These are phyloP conservation scores for Eremothecium cymbalariae DNA, from an alignment of 1,139 yeast genomes.

Conservation along the genomic window DNA sequence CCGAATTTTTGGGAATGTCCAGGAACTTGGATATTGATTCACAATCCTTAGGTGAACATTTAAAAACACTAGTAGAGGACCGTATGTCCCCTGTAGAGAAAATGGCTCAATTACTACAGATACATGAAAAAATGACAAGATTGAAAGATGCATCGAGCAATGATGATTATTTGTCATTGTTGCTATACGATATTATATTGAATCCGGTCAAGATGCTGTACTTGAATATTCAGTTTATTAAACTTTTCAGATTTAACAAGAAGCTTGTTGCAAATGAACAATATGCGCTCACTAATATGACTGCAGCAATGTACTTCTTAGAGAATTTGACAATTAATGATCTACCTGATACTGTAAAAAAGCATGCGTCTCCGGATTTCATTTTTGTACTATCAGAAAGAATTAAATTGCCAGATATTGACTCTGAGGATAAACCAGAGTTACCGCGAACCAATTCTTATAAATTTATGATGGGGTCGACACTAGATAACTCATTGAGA, in stretches of 20 bases:
- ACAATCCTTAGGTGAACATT: slow-evolving; percentile 12
- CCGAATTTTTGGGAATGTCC: slow-evolving; percentile 21
- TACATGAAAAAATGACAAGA: slow-evolving; percentile 26
- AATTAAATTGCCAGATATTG: slow-evolving; percentile 3
- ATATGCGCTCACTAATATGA: slow-evolving; percentile 55
- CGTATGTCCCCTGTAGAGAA: slow-evolving; percentile 29
- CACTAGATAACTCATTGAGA: slow-evolving; percentile 15
- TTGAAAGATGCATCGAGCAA: slow-evolving; percentile 17
- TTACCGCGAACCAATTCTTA: slow-evolving; percentile 11
- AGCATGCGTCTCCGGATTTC: slow-evolving; percentile 15
- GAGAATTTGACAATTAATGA: slow-evolving; percentile 40
- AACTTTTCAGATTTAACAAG: slow-evolving; percentile 45
- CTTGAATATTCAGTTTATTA: slow-evolving; percentile 46
- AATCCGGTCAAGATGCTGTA: slow-evolving; percentile 38
- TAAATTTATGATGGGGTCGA: slow-evolving; percentile 8
- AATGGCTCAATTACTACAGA: slow-evolving; percentile 18
- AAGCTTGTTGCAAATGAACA: slow-evolving; percentile 44
- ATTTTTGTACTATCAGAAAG: slow-evolving; percentile 3
- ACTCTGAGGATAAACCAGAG: slow-evolving; percentile 6
- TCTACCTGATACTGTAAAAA: slow-evolving; percentile 29
- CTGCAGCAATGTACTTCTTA: slow-evolving; percentile 53
- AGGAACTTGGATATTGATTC: slow-evolving; percentile 8
- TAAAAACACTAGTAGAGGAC: slow-evolving; percentile 16
- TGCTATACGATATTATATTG: slow-evolving; percentile 44
- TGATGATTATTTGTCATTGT: slow-evolving; percentile 49